Conservation (phyloP, 1,284 basidiomycete species). For the Kalmanozyma brasiliensis region DNA sequence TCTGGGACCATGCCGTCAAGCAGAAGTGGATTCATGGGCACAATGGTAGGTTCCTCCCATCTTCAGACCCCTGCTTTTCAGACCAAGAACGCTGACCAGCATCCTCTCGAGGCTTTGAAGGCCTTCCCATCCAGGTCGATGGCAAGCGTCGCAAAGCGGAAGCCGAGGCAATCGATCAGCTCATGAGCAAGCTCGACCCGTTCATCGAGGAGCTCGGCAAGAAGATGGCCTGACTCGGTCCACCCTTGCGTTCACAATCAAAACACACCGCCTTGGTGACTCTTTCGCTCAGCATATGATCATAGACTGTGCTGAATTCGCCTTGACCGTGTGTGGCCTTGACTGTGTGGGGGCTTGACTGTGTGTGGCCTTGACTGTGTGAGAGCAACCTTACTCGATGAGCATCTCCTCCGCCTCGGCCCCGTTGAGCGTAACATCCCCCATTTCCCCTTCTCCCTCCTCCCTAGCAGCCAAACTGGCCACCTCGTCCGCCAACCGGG, state of each 20-base stretch:
- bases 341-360: no score
- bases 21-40: not conserved
- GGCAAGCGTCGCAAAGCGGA: not conserved
- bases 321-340: no score
- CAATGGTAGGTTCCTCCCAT: not conserved
- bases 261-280: no score
- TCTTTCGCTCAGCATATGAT: no score
- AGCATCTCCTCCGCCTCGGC: conserved; percentile 24
- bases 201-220: not conserved
- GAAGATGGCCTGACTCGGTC: no score
- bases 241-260: no score
- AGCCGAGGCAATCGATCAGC: not conserved
- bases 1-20: not conserved
- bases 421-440: not conserved
- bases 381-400: conserved; percentile 2
- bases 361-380: no score
- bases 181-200: conserved; percentile 1
- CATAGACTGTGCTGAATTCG: no score
- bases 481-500: conserved; percentile 25
- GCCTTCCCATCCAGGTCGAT: not conserved
- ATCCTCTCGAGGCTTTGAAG: not conserved
- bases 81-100: no score
- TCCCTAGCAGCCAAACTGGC: conserved; percentile 21
- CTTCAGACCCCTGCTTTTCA: not conserved
- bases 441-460: not conserved